Evolutionary conservation across 2,329 filamentous ascomycete genomes (phyloP).

Genomic region (Stagonosporopsis chrysanthemi): DNA sequence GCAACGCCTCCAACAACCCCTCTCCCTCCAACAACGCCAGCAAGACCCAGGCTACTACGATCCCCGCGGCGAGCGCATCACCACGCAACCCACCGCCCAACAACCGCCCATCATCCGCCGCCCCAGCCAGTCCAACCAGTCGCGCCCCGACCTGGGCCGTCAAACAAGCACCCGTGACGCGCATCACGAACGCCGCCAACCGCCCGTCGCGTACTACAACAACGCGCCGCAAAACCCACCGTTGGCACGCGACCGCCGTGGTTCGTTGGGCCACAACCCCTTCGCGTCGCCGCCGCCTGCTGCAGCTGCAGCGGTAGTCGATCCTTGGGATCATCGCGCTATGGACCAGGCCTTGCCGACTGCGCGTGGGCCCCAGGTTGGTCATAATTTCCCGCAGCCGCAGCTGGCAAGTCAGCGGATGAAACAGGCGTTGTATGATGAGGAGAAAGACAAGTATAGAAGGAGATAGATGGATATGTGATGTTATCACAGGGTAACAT

Average conservation of each 20-base stretch:
- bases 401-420: constrained; percentile 31
- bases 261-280: constrained; percentile 22
- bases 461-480: neutral
- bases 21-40: constrained; percentile 30
- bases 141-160: neutral
- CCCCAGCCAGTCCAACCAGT: neutral
- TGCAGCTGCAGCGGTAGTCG: neutral
- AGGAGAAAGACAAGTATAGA: neutral
- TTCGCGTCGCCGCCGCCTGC: constrained; percentile 13
- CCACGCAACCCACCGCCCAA: neutral
- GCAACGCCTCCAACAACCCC: neutral
- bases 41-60: constrained; percentile 34
- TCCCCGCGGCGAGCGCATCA: constrained; percentile 27
- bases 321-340: constrained; percentile 38
- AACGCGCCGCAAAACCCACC: neutral
- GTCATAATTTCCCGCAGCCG: constrained; percentile 17
- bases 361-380: constrained; percentile 8
- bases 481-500: too few species aligned
- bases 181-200: neutral
- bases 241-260: constrained; percentile 3
- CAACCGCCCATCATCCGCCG: neutral
- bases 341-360: constrained; percentile 29
- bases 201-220: constrained; percentile 2
- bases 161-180: neutral
- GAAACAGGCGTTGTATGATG: constrained; percentile 14